These are phyloP conservation scores for Acanthamoeba culbertsoni DNA, from an alignment of 208 protist genomes.

Conservation along the genomic window DNA sequence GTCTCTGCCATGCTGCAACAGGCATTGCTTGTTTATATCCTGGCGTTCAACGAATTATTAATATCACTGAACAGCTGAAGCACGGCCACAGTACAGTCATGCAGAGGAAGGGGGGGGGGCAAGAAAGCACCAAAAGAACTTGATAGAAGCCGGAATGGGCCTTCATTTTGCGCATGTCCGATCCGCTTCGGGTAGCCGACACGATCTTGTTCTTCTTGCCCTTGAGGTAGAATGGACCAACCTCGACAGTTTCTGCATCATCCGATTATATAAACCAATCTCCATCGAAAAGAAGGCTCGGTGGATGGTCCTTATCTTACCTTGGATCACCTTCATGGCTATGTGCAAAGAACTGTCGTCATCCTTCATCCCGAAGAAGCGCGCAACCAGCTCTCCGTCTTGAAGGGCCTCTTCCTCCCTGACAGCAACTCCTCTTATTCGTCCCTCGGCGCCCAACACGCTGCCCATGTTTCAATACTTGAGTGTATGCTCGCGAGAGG, in stretches of 20 bases:
- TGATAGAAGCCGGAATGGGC: conserved; percentile 40
- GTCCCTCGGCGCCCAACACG: not conserved
- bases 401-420: not conserved
- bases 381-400: conserved; percentile 37
- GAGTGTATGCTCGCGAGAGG: not conserved
- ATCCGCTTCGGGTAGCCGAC: not conserved
- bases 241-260: not conserved
- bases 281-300: not conserved
- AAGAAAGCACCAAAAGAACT: not conserved
- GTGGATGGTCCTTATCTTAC: not conserved
- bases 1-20: not conserved
- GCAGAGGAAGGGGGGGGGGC: not conserved
- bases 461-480: not conserved
- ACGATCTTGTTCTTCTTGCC: conserved; percentile 32
- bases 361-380: conserved; percentile 54
- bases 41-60: too few relatives aligned
- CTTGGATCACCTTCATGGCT: conserved; percentile 38
- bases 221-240: not conserved
- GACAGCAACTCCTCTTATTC: not conserved
- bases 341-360: not conserved
- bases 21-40: not conserved
- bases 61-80: too few relatives aligned
- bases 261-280: not conserved
- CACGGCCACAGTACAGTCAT: not conserved
- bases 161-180: conserved; percentile 5